These are phyloP conservation scores for Acacia confusa DNA, from an alignment of 306 rosid species.

Conservation along the genomic window DNA sequence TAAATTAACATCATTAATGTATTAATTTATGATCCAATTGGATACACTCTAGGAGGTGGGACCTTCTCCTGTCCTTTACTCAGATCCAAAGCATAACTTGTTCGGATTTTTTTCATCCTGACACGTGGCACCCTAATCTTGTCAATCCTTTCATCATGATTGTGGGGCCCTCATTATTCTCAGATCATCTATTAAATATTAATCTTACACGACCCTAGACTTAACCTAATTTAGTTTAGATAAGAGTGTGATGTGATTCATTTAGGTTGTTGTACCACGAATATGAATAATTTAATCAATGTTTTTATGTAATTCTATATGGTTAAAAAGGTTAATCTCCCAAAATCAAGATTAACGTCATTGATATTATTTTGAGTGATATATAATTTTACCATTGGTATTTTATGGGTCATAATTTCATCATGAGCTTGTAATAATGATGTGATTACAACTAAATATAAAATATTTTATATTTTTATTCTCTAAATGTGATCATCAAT, in stretches of 20 bases:
- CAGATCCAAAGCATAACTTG: constrained; percentile 21
- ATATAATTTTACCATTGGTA: not conserved
- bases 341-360: not conserved
- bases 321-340: not conserved
- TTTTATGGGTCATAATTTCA: not conserved
- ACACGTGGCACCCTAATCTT: constrained; percentile 41
- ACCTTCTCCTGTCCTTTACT: constrained; percentile 32
- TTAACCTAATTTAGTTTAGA: not conserved
- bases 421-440: not conserved
- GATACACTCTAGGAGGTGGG: constrained; percentile 34
- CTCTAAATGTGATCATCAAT: not conserved
- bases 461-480: no score
- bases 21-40: not conserved
- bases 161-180: constrained; percentile 23
- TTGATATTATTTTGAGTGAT: not conserved
- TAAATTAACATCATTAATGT: not conserved
- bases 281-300: not conserved
- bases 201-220: not conserved
- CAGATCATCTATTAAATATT: not conserved
- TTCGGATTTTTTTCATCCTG: constrained; percentile 18
- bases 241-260: not conserved
- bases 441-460: not conserved
- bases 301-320: not conserved
- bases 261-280: no score
- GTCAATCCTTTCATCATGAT: constrained; percentile 18